A percentile compares a stretch with the other conserved stretches of the same genome.
Conservation (phyloP, 345 rosid genomes). For the Hypericum androsaemum region DNA sequence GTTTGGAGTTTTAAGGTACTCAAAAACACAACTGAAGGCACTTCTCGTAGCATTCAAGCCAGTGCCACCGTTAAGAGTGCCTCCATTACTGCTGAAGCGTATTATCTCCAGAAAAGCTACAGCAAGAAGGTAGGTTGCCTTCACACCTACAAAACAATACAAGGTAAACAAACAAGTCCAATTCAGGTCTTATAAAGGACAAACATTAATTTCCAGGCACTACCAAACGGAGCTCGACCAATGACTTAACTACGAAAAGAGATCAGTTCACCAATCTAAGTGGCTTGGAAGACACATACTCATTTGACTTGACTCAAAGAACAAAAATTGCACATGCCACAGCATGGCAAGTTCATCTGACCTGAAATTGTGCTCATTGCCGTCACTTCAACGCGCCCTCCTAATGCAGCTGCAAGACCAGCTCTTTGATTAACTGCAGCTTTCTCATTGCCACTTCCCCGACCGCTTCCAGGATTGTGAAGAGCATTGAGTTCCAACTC, state of each 20-base stretch:
- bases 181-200: background rate
- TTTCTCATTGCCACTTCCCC: slow-evolving; percentile 91
- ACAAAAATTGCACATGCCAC: slow-evolving; percentile 6
- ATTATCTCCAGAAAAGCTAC: slow-evolving; percentile 92
- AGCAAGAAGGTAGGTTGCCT: slow-evolving; percentile 99
- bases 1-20: slow-evolving; percentile 90
- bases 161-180: slow-evolving; percentile 9
- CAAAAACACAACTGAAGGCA: slow-evolving; percentile 96
- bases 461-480: slow-evolving; percentile 90
- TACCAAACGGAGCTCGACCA: background rate
- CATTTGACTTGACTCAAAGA: background rate
- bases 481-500: slow-evolving; percentile 97
- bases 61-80: slow-evolving; percentile 77
- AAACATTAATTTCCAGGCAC: background rate
- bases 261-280: too few species aligned
- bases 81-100: slow-evolving; percentile 97
- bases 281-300: background rate
- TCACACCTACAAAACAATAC: slow-evolving; percentile 57
- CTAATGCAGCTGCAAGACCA: slow-evolving; percentile 91
- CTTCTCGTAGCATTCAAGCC: slow-evolving; percentile 68
- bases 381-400: slow-evolving; percentile 83
- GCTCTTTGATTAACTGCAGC: slow-evolving; percentile 75
- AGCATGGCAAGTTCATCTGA: slow-evolving; percentile 17
- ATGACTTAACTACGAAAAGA: too few species aligned
- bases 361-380: slow-evolving; percentile 96